Percentiles rank a stretch among this genome's conserved stretches.
Conservation (phyloP, 352 stramenopile genomes). For the Phytophthora parvispora region DNA sequence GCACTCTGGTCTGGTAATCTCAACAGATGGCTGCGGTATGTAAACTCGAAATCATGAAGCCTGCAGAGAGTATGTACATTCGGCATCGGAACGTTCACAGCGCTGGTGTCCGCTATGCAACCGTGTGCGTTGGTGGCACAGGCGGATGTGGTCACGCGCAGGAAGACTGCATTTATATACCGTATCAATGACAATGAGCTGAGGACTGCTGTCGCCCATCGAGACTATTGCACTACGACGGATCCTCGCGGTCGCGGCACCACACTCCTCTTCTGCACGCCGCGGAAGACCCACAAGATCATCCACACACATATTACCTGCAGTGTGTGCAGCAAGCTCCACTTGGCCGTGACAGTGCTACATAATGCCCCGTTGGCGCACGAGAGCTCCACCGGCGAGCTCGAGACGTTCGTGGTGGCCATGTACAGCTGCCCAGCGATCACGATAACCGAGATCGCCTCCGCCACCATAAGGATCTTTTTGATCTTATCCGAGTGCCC, state of each 20-base stretch:
- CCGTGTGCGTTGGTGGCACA: no score
- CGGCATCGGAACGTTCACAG: not conserved
- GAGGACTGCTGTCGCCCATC: not conserved
- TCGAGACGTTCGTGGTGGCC: conserved; percentile 33
- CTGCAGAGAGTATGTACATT: not conserved
- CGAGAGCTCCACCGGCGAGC: conserved; percentile 47
- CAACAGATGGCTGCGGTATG: conserved; percentile 1
- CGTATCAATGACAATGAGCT: no score
- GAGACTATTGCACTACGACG: conserved; percentile 4
- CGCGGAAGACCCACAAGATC: conserved; percentile 38
- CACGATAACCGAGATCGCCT: conserved; percentile 31
- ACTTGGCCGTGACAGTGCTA: conserved; percentile 37
- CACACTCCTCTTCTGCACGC: conserved; percentile 39
- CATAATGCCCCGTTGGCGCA: conserved; percentile 68
- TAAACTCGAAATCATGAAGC: not conserved
- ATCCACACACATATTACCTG: conserved; percentile 42
- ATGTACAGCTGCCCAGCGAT: conserved; percentile 54
- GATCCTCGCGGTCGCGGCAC: conserved; percentile 21
- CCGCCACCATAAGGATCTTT: conserved; percentile 35
- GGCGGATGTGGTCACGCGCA: not conserved
- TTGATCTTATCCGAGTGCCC: conserved; percentile 39
- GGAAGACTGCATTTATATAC: not conserved
- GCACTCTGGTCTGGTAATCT: not conserved
- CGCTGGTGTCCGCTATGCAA: no score
- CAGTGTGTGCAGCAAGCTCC: conserved; percentile 43